A percentile compares a stretch with the other conserved stretches of the same genome.
Evolutionary conservation across 495 filamentous ascomycete genomes (phyloP).

Genomic region (Penicillium arizonense): DNA sequence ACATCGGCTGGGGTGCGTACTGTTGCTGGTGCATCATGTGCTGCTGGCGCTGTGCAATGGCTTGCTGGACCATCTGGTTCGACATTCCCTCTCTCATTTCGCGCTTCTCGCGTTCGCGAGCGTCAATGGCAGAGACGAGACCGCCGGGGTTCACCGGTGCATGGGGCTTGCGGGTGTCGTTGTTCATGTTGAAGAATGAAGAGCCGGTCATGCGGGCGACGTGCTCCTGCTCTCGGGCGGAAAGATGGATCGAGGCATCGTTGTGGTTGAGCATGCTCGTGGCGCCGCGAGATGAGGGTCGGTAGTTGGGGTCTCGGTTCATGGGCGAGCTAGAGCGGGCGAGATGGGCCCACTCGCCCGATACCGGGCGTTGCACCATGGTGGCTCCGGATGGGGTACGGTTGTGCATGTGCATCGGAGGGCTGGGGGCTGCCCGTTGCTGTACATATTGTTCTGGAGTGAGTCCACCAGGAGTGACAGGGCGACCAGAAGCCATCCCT

Average conservation of each 20-base stretch:
- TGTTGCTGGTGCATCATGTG: constrained; percentile 38
- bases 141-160: constrained; percentile 29
- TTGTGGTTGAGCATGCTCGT: constrained; percentile 40
- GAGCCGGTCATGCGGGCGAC: constrained; percentile 84
- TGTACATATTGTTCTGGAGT: constrained; percentile 84
- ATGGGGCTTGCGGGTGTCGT: constrained; percentile 50
- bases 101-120: constrained; percentile 70
- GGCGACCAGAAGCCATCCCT: constrained; percentile 51
- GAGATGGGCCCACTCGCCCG: constrained; percentile 57
- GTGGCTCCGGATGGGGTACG: constrained; percentile 53
- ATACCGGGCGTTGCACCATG: constrained; percentile 43
- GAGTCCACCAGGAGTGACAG: constrained; percentile 43
- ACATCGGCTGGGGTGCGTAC: constrained; percentile 18
- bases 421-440: constrained; percentile 65
- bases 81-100: constrained; percentile 69
- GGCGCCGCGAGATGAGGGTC: constrained; percentile 52
- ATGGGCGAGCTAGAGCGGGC: constrained; percentile 42
- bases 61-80: constrained; percentile 72
- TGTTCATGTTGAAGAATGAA: constrained; percentile 71
- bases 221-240: constrained; percentile 92
- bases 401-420: constrained; percentile 53
- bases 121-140: constrained; percentile 73
- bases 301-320: constrained; percentile 41
- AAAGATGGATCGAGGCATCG: constrained; percentile 67
- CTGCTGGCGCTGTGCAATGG: constrained; percentile 71